Percentiles rank a stretch among this genome's conserved stretches.
phyloP scores from a whole-genome alignment of 2,329 filamentous ascomycete genomes.

The Aspergillus neoniger region DNA sequence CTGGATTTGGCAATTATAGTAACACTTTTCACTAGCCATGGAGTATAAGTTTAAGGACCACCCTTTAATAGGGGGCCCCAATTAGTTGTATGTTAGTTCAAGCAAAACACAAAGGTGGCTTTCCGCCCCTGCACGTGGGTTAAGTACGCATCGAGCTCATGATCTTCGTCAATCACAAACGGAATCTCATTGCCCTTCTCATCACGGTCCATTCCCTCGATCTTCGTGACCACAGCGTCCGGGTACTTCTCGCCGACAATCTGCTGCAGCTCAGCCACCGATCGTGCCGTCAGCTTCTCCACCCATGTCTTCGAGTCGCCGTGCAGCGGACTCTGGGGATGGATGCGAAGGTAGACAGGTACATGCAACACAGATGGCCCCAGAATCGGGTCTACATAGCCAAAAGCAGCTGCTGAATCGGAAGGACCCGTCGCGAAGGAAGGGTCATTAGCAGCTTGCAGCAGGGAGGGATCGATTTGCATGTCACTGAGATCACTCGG shows the following conservation, averaged over 20 bases:
- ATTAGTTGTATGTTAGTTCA: slow-evolving; percentile 23
- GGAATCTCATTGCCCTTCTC: slow-evolving; percentile 61
- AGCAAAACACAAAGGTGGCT: slow-evolving; percentile 53
- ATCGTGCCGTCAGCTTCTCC: slow-evolving; percentile 59
- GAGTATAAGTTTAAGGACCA: no score
- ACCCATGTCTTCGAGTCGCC: slow-evolving; percentile 60
- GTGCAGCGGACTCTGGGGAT: slow-evolving; percentile 62
- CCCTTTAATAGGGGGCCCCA: no score
- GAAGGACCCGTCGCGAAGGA: slow-evolving; percentile 34
- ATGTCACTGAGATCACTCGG: slow-evolving; percentile 52
- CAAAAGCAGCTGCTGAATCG: slow-evolving; percentile 33
- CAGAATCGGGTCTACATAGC: slow-evolving; percentile 42
- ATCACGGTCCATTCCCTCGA: slow-evolving; percentile 68
- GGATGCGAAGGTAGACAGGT: slow-evolving; percentile 69
- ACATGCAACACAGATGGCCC: slow-evolving; percentile 44
- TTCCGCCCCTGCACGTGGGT: slow-evolving; percentile 61
- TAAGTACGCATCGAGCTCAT: slow-evolving; percentile 72
- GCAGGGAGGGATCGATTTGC: slow-evolving; percentile 65
- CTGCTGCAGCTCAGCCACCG: slow-evolving; percentile 64
- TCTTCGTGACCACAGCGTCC: slow-evolving; percentile 58
- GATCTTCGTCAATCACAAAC: slow-evolving; percentile 68
- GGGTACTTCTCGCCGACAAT: slow-evolving; percentile 63
- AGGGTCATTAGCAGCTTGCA: slow-evolving; percentile 58
- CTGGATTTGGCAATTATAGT: no score
- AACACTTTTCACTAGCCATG: no score